phyloP scores from a whole-genome alignment of 257 asterid genomes.

The Solanum lycopersicoides region DNA sequence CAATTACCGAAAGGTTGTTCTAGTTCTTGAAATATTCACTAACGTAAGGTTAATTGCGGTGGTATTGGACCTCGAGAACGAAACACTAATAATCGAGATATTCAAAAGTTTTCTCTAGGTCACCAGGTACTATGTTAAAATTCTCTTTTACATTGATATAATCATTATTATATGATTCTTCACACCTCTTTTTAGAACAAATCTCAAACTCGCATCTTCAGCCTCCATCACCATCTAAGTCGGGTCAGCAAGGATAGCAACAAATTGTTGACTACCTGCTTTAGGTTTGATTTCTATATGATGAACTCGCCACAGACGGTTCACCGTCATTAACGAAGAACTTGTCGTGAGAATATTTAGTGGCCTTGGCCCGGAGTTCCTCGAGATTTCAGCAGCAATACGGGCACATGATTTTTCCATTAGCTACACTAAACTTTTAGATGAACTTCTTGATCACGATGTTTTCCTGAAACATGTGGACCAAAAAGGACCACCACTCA shows the following conservation, averaged over 20 bases:
- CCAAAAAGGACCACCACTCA: neutral
- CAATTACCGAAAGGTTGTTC: neutral
- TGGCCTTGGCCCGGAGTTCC: neutral
- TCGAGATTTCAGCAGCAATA: neutral
- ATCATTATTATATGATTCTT: no score
- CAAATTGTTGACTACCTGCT: neutral
- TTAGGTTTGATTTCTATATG: neutral
- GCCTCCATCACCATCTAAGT: neutral
- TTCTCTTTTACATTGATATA: no score
- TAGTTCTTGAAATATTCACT: no score
- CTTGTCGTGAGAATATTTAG: neutral
- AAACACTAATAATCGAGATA: neutral
- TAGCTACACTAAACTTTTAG: neutral
- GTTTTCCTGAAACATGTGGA: neutral
- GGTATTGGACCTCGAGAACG: conserved; percentile 33
- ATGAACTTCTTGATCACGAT: neutral
- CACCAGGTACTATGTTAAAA: conserved; percentile 19
- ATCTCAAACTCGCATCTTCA: neutral
- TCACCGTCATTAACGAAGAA: neutral
- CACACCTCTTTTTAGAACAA: neutral
- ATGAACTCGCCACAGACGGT: neutral
- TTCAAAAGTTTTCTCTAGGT: neutral
- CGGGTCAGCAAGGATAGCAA: neutral
- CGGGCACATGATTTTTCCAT: neutral
- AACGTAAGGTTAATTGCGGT: conserved; percentile 23